phyloP scores from a whole-genome alignment of 2,329 filamentous ascomycete genomes.

The Fusarium algeriense region DNA sequence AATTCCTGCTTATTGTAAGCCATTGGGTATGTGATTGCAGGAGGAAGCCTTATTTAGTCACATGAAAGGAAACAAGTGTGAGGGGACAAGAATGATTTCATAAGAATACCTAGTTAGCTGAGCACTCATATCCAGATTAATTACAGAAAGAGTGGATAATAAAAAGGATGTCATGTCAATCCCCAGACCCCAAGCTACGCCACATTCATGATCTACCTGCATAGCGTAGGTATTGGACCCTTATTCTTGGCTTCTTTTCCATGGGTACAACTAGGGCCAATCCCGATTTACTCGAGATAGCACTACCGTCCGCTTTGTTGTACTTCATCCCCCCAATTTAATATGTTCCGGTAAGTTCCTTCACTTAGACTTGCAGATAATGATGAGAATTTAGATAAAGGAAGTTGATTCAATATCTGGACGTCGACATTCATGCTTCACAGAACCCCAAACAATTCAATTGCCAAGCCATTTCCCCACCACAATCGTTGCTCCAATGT shows the following conservation, averaged over 20 bases:
- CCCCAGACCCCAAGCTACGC: constrained; percentile 10
- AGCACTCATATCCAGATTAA: not conserved
- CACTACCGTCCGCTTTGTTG: not conserved
- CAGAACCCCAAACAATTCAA: not conserved
- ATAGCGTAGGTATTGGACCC: constrained; percentile 1
- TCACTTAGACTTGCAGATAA: not conserved
- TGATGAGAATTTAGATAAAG: not conserved
- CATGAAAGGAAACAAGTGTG: not conserved
- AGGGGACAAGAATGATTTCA: not conserved
- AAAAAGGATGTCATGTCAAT: constrained; percentile 1
- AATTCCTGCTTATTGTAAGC: not conserved
- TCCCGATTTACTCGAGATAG: not conserved
- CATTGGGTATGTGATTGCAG: not conserved
- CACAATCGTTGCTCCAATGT: constrained; percentile 8
- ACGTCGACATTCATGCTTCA: not conserved
- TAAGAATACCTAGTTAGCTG: no score
- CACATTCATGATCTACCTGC: constrained; percentile 23
- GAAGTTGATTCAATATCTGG: not conserved
- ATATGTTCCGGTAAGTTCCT: not conserved
- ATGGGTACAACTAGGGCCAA: not conserved
- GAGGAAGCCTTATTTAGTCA: not conserved
- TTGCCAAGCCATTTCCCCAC: constrained; percentile 21
- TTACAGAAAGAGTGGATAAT: not conserved
- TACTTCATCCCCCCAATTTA: not conserved
- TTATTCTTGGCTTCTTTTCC: constrained; percentile 28